Percentiles rank a stretch among this genome's conserved stretches.
Conservation (phyloP, 129 eudicot species). For the Flaveria brownii region DNA sequence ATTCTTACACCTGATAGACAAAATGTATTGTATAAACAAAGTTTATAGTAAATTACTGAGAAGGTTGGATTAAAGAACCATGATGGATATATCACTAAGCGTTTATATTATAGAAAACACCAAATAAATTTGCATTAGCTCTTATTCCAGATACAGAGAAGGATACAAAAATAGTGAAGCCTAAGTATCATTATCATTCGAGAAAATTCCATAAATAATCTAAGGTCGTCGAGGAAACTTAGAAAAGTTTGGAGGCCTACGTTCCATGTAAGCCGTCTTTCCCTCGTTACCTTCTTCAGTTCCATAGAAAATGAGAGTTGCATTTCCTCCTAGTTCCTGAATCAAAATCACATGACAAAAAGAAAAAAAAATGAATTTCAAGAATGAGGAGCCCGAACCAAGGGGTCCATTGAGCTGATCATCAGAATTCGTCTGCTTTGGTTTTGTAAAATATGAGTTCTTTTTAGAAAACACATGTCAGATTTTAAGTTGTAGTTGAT, state of each 20-base stretch:
- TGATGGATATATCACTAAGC: neutral
- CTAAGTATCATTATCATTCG: neutral
- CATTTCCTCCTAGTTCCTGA: conserved; percentile 87
- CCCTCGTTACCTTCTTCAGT: conserved; percentile 96
- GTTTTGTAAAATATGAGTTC: no score
- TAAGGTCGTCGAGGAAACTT: conserved; percentile 81
- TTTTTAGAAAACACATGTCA: no score
- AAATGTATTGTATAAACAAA: no score
- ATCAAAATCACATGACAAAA: neutral
- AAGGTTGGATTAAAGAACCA: neutral
- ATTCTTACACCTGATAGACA: no score
- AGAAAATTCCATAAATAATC: neutral
- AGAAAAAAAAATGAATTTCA: neutral
- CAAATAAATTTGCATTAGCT: neutral
- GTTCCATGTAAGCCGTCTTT: conserved; percentile 74
- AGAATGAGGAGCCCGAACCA: no score
- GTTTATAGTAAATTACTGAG: no score
- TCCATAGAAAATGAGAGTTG: conserved; percentile 88
- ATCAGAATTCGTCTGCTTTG: no score
- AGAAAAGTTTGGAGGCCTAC: conserved; percentile 88
- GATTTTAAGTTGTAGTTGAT: no score
- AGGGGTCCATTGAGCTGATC: no score
- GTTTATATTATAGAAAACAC: neutral
- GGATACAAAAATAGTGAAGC: neutral
- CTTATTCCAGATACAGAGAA: conserved; percentile 20